Percentiles rank a stretch among this genome's conserved stretches.
Evolutionary conservation across 1,139 yeast genomes (phyloP).

Genomic region (Candida sp.): DNA sequence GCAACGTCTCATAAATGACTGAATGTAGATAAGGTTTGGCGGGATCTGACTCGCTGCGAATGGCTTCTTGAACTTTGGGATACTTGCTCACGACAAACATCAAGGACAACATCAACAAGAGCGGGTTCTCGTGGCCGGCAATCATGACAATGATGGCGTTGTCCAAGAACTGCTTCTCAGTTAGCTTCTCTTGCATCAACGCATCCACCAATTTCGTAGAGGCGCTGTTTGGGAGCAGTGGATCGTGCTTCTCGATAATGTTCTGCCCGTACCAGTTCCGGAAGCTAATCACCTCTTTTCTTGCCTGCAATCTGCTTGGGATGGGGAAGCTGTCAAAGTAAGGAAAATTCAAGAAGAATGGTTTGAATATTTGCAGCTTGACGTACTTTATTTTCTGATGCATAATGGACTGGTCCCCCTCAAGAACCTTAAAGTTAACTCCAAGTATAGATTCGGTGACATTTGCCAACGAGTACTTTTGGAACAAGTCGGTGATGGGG

Average conservation of each 20-base stretch:
- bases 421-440: conserved; percentile 40
- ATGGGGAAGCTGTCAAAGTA: conserved; percentile 54
- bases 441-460: conserved; percentile 57
- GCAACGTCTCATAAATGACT: conserved; percentile 53
- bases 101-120: conserved; percentile 51
- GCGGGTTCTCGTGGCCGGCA: conserved; percentile 71
- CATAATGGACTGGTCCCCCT: conserved; percentile 28
- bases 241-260: conserved; percentile 12
- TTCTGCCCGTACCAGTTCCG: conserved; percentile 34
- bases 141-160: conserved; percentile 62
- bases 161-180: conserved; percentile 54
- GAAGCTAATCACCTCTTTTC: conserved; percentile 46
- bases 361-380: conserved; percentile 59
- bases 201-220: conserved; percentile 42
- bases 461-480: conserved; percentile 53
- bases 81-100: conserved; percentile 51
- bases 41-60: conserved; percentile 32
- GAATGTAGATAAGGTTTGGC: conserved; percentile 23
- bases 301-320: conserved; percentile 50
- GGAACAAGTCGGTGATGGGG: conserved; percentile 44
- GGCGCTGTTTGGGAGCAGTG: conserved; percentile 15
- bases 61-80: conserved; percentile 33
- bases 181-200: conserved; percentile 34
- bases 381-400: conserved; percentile 46
- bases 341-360: conserved; percentile 60